Percentiles rank a stretch among this genome's conserved stretches.
phyloP scores from a whole-genome alignment of 2,329 filamentous ascomycete genomes.

The Fusarium sarcochroum region DNA sequence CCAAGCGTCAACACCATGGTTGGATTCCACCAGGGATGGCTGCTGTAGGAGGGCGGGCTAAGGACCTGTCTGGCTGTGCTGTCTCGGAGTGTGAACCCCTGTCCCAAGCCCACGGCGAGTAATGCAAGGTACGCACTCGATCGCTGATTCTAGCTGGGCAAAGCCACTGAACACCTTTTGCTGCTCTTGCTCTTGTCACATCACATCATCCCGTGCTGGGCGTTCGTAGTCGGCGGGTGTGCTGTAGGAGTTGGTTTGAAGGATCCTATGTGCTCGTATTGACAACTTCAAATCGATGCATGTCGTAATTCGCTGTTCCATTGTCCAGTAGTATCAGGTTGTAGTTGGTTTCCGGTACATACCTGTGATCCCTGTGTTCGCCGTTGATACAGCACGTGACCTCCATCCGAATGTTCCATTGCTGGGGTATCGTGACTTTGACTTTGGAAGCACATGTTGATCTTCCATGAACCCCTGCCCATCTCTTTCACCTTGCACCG shows the following conservation, averaged over 20 bases:
- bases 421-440: conserved; percentile 9
- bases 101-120: conserved; percentile 21
- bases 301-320: not conserved
- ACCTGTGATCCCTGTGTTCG: too few relatives aligned
- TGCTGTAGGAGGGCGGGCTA: conserved; percentile 25
- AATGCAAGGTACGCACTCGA: conserved; percentile 40
- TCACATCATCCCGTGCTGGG: conserved; percentile 23
- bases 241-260: conserved; percentile 3
- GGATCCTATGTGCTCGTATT: not conserved
- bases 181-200: conserved; percentile 6
- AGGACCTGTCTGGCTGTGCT: conserved; percentile 35
- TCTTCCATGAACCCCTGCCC: conserved; percentile 7
- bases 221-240: conserved; percentile 5
- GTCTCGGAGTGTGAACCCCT: conserved; percentile 28
- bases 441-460: conserved; percentile 10
- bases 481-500: conserved; percentile 16
- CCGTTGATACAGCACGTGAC: conserved; percentile 26
- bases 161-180: conserved; percentile 11
- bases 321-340: not conserved
- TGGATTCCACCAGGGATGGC: conserved; percentile 15
- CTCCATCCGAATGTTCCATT: not conserved
- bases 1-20: conserved; percentile 28
- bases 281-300: not conserved
- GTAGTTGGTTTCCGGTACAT: not conserved
- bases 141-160: conserved; percentile 2